Base-by-base conservation (phyloP, 306 rosid genomes). In the Sechiopsis laciniata region DNA sequence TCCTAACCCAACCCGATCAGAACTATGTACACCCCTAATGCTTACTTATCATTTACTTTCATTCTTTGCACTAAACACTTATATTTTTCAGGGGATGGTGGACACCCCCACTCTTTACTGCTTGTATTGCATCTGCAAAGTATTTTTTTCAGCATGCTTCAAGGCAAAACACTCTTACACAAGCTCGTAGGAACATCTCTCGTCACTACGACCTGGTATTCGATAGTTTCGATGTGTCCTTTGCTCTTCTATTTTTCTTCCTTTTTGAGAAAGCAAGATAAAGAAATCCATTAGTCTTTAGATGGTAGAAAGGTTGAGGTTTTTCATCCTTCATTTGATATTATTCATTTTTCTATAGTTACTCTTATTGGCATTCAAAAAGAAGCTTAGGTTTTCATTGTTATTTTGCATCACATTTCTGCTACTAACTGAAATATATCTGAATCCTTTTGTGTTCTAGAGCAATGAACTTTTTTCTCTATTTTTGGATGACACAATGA, bases 401-500 rank as follows among this genome's bases (percentile, higher is more conserved):
- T 46, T 11, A 46, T 46, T 46, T 46, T 42, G 48, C 45, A 37
- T 37, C 45, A 37, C 45, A 37, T 37, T 8, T 37, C 45, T 37
- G 45, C 6, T 37, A 37, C 1, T 37, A 8, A 37, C 45, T 37
- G 45, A 37, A 37, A 37, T 37, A 37, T 37, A 37, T 37, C 45
- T 37, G 0, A 37, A 37, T 37, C 45, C 45, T 37, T 37, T 37
- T 42, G 48, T 42, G 12, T 42, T 42, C 10, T 42, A 42, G 48
- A 93, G 96, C 80, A 93, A 88, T 80, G 96, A 90, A 45, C 91
- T 93, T 62, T 93, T 93, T 75, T 84, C 93, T 11, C 83, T 88
- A 55, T 87, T 93, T 89, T 82, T 93, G 87, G 98, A 90, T 22
- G 91, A 90, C 65, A 84, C 96, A 60, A 93, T 90, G 96, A 87